These are phyloP conservation scores for Erythrobasidium yunnanense DNA, from an alignment of 768 basidiomycete species.

Conservation along the genomic window DNA sequence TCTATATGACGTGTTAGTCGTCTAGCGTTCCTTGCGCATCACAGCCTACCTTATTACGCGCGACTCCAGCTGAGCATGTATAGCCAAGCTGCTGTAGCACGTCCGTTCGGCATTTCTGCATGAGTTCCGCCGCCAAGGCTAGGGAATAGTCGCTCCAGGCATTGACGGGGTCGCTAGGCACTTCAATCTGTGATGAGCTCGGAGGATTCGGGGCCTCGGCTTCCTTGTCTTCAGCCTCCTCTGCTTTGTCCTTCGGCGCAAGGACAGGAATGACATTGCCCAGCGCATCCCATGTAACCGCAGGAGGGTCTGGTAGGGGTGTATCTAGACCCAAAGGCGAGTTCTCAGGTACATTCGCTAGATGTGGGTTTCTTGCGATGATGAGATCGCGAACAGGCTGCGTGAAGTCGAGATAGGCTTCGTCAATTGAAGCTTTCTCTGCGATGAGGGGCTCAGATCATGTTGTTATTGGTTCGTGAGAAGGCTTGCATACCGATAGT, in stretches of 20 bases:
- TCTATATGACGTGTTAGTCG: too few relatives aligned
- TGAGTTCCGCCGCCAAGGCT: constrained; percentile 74
- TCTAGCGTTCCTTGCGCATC: too few relatives aligned
- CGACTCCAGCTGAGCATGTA: constrained; percentile 45
- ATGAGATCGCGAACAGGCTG: constrained; percentile 64
- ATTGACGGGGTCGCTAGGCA: constrained; percentile 21
- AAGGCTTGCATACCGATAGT: constrained; percentile 30
- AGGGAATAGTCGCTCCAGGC: constrained; percentile 92
- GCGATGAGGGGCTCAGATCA: constrained; percentile 3
- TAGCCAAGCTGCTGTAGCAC: constrained; percentile 68
- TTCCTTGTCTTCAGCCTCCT: constrained; percentile 29
- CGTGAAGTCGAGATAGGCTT: constrained; percentile 88
- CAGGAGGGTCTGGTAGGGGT: constrained; percentile 62
- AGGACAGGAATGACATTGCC: constrained; percentile 54
- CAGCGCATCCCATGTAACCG: constrained; percentile 51
- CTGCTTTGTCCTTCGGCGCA: constrained; percentile 2
- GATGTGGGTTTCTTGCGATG: constrained; percentile 63
- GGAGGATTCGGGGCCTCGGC: constrained; percentile 38
- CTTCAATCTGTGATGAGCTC: background rate
- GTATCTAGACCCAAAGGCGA: constrained; percentile 53
- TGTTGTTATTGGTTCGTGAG: background rate
- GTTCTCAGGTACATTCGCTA: constrained; percentile 53
- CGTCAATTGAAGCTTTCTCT: constrained; percentile 98
- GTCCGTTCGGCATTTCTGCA: constrained; percentile 60
- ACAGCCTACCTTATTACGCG: constrained; percentile 37